These are phyloP conservation scores for Solanum rostratum DNA, from an alignment of 257 asterid species.

Conservation along the genomic window DNA sequence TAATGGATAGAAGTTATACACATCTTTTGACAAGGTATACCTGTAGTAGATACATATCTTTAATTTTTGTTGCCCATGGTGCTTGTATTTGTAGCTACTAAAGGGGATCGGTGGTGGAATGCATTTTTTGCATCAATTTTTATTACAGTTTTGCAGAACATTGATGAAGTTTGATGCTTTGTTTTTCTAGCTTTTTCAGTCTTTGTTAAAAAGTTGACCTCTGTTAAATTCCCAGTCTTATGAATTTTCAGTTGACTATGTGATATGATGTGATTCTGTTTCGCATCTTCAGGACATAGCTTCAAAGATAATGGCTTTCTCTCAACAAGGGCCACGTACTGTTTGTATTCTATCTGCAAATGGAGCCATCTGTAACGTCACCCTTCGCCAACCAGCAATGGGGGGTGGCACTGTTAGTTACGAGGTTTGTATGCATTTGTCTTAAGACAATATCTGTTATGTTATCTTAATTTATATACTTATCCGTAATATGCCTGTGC, in stretches of 20 bases:
- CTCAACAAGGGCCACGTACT: conserved; percentile 94
- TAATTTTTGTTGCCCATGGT: not conserved
- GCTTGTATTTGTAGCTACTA: not conserved
- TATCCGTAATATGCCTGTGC: not conserved
- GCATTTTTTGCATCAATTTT: not conserved
- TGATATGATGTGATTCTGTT: not conserved
- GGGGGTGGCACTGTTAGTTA: conserved; percentile 72
- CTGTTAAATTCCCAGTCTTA: not conserved
- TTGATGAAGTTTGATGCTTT: not conserved
- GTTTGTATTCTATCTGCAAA: conserved; percentile 85
- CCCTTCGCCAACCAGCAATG: conserved; percentile 78
- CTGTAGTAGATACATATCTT: not conserved
- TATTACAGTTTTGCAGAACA: not conserved
- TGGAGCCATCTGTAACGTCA: conserved; percentile 80
- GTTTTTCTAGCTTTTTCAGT: not conserved
- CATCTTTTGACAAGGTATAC: not conserved
- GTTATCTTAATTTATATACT: not conserved
- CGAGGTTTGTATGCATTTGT: conserved; percentile 45
- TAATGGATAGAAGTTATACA: not conserved
- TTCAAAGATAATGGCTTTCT: conserved; percentile 64
- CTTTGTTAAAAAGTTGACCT: not conserved
- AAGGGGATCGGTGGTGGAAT: not conserved
- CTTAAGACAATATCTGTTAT: not conserved
- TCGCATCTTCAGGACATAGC: conserved; percentile 60
- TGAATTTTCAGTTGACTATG: not conserved